Conservation (phyloP, 805 yeast genomes). For the Kodamaea neixiangensis region DNA sequence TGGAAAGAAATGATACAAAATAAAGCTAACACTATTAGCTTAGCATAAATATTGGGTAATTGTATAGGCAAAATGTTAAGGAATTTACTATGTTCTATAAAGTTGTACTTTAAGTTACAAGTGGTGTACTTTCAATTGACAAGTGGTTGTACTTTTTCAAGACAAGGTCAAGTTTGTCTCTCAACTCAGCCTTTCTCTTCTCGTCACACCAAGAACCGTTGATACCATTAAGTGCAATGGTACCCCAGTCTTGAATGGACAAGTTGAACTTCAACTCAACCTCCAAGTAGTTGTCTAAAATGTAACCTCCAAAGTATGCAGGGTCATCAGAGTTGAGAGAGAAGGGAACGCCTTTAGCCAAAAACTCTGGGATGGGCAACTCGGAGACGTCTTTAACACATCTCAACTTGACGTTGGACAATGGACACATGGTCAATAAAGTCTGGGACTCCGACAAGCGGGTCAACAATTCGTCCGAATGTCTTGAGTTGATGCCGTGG, state of each 20-base stretch:
- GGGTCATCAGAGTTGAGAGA: slow-evolving; percentile 80
- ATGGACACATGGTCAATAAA: slow-evolving; percentile 73
- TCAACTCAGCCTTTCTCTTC: slow-evolving; percentile 53
- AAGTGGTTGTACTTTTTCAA: slow-evolving; percentile 35
- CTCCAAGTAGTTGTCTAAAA: slow-evolving; percentile 69
- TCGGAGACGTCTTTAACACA: slow-evolving; percentile 69
- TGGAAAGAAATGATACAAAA: slow-evolving; percentile 43
- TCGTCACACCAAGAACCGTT: slow-evolving; percentile 72
- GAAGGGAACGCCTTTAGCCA: slow-evolving; percentile 67
- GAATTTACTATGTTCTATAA: neutral
- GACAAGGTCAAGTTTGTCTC: slow-evolving; percentile 45
- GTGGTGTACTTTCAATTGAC: too few species aligned
- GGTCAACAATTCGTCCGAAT: slow-evolving; percentile 54
- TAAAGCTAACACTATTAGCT: slow-evolving; percentile 37
- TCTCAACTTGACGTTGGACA: slow-evolving; percentile 73
- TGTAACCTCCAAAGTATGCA: slow-evolving; percentile 26
- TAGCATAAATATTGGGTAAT: slow-evolving; percentile 23
- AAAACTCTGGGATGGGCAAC: slow-evolving; percentile 61
- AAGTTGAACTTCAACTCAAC: slow-evolving; percentile 70
- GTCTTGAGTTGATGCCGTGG: slow-evolving; percentile 71
- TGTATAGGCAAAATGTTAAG: neutral
- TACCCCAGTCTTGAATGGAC: slow-evolving; percentile 58
- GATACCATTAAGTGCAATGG: slow-evolving; percentile 65
- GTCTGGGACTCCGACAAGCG: slow-evolving; percentile 57
- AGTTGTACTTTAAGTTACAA: neutral